Evolutionary conservation across 768 basidiomycete genomes (phyloP), one percentile per base, ranked within the genome.

Genomic region (Boletus patriciae): DNA sequence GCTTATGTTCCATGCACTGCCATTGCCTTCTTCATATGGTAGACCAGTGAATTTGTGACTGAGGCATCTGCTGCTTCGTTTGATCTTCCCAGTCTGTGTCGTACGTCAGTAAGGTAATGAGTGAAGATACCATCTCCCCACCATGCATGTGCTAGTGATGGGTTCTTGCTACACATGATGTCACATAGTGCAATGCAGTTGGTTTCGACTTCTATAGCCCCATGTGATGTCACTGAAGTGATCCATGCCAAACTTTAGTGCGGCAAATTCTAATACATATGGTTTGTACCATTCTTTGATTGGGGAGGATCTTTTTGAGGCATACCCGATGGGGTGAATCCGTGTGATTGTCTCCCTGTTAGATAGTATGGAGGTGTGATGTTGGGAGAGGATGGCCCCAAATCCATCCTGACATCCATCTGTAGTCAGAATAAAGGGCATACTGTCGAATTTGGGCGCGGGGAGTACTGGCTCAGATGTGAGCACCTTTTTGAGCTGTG

Each of bases 211-310:
- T 74, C 67, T 0, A 77, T 49, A 73, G 0, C 72, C 69, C 46
- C 59, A 72, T 0, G 71, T 60, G 2, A 62, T 63, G 43, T 74
- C 63, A 2, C 62, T 51, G 53, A 75, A 73, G 42, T 76, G 70
- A 43, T 73, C 70, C 0, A 73, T 2, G 69, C 75, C 0, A 72
- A n/a, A n/a, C n/a, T n/a, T n/a, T n/a, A n/a, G n/a, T n/a, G n/a
- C n/a, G n/a, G n/a, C 72, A 46, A 77, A 76, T 47, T 78, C 72
- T 0, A 75, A 59, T 0, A 76, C 12, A 34, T 68, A 77, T 0
- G 74, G 75, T 50, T 65, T 63, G 59, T 76, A 77, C 3, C 55
- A 54, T 33, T 68, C 66, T 54, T 77, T n/a, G n/a, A n/a, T n/a
- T n/a, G n/a, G n/a, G n/a, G n/a, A n/a, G n/a, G n/a, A n/a, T n/a